These are phyloP conservation scores for Chlorella sp. DNA, from an alignment of 139 green algal genomes.

Conservation along the genomic window DNA sequence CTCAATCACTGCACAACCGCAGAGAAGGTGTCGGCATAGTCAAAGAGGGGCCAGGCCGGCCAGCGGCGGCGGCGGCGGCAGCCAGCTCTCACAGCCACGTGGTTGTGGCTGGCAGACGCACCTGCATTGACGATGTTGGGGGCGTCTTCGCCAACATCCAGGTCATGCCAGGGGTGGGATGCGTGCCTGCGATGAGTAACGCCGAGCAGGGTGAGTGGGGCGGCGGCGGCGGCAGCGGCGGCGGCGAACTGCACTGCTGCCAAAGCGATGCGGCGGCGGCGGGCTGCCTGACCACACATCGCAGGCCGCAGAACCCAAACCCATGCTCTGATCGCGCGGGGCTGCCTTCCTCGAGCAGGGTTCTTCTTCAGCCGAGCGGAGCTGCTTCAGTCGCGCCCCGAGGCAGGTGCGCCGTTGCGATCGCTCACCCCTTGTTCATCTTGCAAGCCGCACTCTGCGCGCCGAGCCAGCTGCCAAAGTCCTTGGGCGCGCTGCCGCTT, in stretches of 20 bases:
- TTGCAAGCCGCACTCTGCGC: too few relatives aligned
- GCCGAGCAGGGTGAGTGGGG: background rate
- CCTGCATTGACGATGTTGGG: slow-evolving; percentile 71
- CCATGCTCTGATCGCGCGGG: background rate
- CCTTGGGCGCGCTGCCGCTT: too few relatives aligned
- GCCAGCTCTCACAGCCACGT: too few relatives aligned
- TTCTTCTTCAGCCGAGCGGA: background rate
- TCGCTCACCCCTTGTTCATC: slow-evolving; percentile 6
- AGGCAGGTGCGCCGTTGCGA: too few relatives aligned
- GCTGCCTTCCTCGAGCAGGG: background rate
- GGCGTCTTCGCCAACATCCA: slow-evolving; percentile 70
- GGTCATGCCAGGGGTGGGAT: slow-evolving; percentile 82
- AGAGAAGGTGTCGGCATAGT: background rate
- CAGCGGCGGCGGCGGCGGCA: too few relatives aligned
- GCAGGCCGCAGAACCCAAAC: too few relatives aligned
- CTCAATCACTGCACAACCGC: slow-evolving; percentile 75
- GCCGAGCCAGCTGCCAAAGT: too few relatives aligned
- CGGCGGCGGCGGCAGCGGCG: background rate
- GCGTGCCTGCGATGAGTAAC: slow-evolving; percentile 26
- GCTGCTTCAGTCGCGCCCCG: background rate
- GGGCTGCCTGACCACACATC: too few relatives aligned
- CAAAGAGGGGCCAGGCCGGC: too few relatives aligned
- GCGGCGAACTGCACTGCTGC: background rate
- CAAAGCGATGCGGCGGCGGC: background rate
- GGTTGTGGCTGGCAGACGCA: too few relatives aligned